Percentiles rank a stretch among this genome's conserved stretches.
phyloP scores from a whole-genome alignment of 805 yeast genomes.

The Hanseniaspora vineae region DNA sequence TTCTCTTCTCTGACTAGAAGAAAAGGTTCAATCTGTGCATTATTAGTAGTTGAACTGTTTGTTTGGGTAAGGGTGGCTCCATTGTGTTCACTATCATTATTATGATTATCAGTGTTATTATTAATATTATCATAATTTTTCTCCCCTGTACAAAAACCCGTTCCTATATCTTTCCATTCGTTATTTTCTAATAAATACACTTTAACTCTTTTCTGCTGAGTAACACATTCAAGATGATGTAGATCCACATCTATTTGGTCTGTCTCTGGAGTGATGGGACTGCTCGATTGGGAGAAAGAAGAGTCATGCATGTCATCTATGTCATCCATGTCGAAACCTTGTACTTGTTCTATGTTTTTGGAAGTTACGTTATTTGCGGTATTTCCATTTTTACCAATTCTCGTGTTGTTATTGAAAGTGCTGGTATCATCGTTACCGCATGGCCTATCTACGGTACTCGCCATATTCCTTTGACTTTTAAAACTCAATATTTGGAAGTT shows the following conservation, averaged over 20 bases:
- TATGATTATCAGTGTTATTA: constrained; percentile 12
- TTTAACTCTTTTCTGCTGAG: constrained; percentile 66
- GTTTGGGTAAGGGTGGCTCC: constrained; percentile 2
- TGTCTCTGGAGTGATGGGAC: constrained; percentile 6
- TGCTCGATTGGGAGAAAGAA: background rate
- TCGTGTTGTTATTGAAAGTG: background rate
- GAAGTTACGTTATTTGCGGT: background rate
- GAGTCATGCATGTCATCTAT: constrained; percentile 4
- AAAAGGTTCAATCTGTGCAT: constrained; percentile 30
- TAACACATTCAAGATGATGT: constrained; percentile 6
- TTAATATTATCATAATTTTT: constrained; percentile 21
- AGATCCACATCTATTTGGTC: constrained; percentile 3
- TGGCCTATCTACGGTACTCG: no score
- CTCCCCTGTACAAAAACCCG: constrained; percentile 77
- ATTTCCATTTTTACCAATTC: no score
- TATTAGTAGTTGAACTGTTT: background rate
- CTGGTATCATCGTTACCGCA: background rate
- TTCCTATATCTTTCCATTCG: constrained; percentile 85
- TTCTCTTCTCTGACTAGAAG: constrained; percentile 65
- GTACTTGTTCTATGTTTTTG: background rate
- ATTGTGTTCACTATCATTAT: constrained; percentile 10
- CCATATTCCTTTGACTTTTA: no score
- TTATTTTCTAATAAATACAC: constrained; percentile 75
- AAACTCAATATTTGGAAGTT: no score
- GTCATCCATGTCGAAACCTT: background rate